A percentile compares a stretch with the other conserved stretches of the same genome.
These are phyloP conservation scores for Moricandia arvensis DNA, from an alignment of 345 rosid species.

Conservation along the genomic window DNA sequence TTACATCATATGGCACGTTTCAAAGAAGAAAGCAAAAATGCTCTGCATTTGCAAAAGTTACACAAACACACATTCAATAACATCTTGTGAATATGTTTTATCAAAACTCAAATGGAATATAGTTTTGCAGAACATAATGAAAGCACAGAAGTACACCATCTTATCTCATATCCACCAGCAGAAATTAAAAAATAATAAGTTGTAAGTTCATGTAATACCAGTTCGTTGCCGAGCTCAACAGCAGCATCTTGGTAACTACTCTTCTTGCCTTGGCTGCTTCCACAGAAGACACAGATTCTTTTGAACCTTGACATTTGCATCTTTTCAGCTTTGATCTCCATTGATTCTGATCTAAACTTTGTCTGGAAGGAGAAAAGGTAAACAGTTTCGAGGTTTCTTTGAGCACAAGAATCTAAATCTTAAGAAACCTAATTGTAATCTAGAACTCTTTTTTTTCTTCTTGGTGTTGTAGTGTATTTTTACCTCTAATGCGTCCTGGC, in stretches of 20 bases:
- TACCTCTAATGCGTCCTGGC: conserved; percentile 22
- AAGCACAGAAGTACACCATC: not conserved
- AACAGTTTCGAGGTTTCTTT: conserved; percentile 25
- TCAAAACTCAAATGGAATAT: not conserved
- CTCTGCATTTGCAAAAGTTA: conserved; percentile 13
- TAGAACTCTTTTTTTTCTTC: not conserved
- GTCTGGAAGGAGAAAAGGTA: conserved; percentile 15
- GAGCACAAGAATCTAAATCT: conserved; percentile 21
- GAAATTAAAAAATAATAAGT: not conserved
- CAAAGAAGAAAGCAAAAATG: conserved; percentile 3
- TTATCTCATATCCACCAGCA: not conserved
- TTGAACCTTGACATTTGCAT: conserved; percentile 56
- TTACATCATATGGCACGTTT: conserved; percentile 1
- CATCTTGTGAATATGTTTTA: conserved; percentile 2
- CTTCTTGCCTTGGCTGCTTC: conserved; percentile 85
- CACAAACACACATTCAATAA: conserved; percentile 9
- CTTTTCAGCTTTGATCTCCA: conserved; percentile 49
- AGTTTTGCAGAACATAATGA: not conserved
- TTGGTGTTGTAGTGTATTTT: conserved; percentile 15
- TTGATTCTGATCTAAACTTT: conserved; percentile 27
- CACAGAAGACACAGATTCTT: conserved; percentile 85
- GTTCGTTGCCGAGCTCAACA: conserved; percentile 74
- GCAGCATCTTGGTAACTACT: conserved; percentile 91
- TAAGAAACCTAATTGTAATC: conserved; percentile 17
- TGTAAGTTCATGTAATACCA: conserved; percentile 45